phyloP scores from a whole-genome alignment of 768 basidiomycete genomes.

The Hydnomerulius pinastri region DNA sequence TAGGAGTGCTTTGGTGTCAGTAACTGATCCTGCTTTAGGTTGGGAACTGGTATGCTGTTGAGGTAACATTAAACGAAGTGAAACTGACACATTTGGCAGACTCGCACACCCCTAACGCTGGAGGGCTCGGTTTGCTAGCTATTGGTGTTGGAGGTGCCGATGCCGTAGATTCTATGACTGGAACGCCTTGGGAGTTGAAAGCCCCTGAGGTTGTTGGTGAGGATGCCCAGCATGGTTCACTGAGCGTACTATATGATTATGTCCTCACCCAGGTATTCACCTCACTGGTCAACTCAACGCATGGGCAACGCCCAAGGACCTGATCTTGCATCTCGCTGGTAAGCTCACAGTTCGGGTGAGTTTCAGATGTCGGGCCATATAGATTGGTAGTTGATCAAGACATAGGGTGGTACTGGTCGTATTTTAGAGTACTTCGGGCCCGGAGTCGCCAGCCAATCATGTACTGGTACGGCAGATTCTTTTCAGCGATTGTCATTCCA shows the following conservation, averaged over 20 bases:
- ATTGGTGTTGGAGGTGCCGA: slow-evolving; percentile 99
- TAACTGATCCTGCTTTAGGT: slow-evolving; percentile 43
- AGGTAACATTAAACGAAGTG: background rate
- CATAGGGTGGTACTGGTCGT: slow-evolving; percentile 90
- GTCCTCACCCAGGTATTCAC: slow-evolving; percentile 71
- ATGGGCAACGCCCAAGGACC: slow-evolving; percentile 95
- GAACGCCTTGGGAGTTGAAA: slow-evolving; percentile 97
- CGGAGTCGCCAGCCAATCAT: slow-evolving; percentile 86
- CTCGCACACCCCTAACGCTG: slow-evolving; percentile 98
- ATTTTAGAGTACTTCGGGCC: slow-evolving; percentile 98
- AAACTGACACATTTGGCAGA: slow-evolving; percentile 47
- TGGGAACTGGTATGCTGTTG: slow-evolving; percentile 69
- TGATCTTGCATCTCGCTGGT: slow-evolving; percentile 93
- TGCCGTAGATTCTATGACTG: slow-evolving; percentile 97
- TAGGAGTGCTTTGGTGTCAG: slow-evolving; percentile 5
- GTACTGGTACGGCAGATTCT: slow-evolving; percentile 63
- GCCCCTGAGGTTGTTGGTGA: slow-evolving; percentile 81
- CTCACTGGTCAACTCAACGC: slow-evolving; percentile 84
- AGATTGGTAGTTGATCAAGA: slow-evolving; percentile 3
- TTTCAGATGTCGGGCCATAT: slow-evolving; percentile 7
- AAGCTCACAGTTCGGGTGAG: slow-evolving; percentile 89
- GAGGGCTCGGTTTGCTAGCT: slow-evolving; percentile 93
- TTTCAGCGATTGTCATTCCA: background rate
- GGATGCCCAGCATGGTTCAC: slow-evolving; percentile 16
- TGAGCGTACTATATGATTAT: background rate